Percentiles rank a stretch among this genome's conserved stretches.
Evolutionary conservation across 495 filamentous ascomycete species (phyloP).

Genomic region (Amphirosellinia nigrospora): DNA sequence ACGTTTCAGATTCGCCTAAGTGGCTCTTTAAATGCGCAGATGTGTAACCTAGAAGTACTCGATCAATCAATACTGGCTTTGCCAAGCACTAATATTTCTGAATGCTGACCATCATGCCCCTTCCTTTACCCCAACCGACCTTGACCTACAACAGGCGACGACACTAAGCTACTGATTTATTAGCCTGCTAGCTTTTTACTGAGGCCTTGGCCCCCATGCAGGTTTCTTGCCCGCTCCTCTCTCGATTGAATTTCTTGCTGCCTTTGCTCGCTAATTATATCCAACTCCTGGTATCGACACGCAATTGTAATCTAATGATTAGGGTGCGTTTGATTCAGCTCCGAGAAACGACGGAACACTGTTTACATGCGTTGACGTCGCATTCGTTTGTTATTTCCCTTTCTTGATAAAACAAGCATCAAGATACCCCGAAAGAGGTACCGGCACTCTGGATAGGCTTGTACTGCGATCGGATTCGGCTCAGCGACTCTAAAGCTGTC

Average conservation of each 20-base stretch:
- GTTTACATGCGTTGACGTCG: background rate
- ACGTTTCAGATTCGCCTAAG: background rate
- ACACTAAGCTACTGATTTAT: background rate
- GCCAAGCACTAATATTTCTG: background rate
- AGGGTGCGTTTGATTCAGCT: background rate
- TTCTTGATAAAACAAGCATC: background rate
- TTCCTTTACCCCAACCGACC: background rate
- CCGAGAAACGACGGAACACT: background rate
- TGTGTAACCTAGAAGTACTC: no score
- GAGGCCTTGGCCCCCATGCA: slow-evolving; percentile 2
- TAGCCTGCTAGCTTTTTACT: background rate
- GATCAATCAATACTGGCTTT: no score
- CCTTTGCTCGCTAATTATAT: background rate
- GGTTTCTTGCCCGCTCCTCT: background rate
- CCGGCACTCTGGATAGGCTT: slow-evolving; percentile 4
- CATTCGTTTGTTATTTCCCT: background rate
- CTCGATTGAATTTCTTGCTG: background rate
- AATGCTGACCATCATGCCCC: background rate
- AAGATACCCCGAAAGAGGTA: background rate
- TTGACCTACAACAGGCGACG: background rate
- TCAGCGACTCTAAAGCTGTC: slow-evolving; percentile 4
- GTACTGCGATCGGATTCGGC: background rate
- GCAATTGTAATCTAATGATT: no score
- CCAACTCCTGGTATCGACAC: background rate
- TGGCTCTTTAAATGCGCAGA: background rate